phyloP scores from a whole-genome alignment of 2,329 filamentous ascomycete species.

The Ophiosphaerella herpotricha region DNA sequence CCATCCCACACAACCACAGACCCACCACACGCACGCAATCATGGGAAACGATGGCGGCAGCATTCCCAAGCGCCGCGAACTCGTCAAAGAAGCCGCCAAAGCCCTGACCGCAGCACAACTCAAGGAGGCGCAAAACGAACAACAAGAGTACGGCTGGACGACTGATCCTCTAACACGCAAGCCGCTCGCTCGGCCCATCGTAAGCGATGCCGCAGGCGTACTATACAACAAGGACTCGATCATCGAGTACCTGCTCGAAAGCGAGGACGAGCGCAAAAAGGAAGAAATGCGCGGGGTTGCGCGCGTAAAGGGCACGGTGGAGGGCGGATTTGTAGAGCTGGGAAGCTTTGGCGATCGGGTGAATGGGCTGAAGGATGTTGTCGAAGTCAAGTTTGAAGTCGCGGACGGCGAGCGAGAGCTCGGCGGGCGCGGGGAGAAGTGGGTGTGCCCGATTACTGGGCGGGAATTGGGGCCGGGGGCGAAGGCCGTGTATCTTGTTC shows the following conservation, averaged over 20 bases:
- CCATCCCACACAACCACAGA: not conserved
- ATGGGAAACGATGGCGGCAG: conserved; percentile 99
- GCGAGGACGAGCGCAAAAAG: conserved; percentile 61
- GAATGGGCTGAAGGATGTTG: conserved; percentile 81
- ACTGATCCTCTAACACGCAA: conserved; percentile 85
- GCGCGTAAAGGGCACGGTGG: conserved; percentile 56
- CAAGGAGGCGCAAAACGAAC: conserved; percentile 85
- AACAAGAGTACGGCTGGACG: conserved; percentile 83
- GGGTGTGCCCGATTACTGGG: conserved; percentile 84
- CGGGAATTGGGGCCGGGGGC: conserved; percentile 80
- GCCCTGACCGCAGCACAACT: conserved; percentile 81
- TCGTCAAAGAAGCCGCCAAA: conserved; percentile 90
- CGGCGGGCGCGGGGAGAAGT: conserved; percentile 60
- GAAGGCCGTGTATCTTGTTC: conserved; percentile 86
- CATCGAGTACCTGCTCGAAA: conserved; percentile 67
- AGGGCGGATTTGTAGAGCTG: conserved; percentile 59
- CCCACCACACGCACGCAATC: conserved; percentile 8
- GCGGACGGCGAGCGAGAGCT: conserved; percentile 48
- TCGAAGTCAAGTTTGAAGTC: conserved; percentile 78
- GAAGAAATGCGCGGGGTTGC: conserved; percentile 56
- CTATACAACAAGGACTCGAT: conserved; percentile 96
- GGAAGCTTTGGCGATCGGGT: conserved; percentile 65
- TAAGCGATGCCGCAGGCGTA: conserved; percentile 81
- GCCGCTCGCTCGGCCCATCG: conserved; percentile 72
- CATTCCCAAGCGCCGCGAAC: conserved; percentile 92